phyloP scores from a whole-genome alignment of 2,329 filamentous ascomycete species.

The Colletotrichum orbiculare region DNA sequence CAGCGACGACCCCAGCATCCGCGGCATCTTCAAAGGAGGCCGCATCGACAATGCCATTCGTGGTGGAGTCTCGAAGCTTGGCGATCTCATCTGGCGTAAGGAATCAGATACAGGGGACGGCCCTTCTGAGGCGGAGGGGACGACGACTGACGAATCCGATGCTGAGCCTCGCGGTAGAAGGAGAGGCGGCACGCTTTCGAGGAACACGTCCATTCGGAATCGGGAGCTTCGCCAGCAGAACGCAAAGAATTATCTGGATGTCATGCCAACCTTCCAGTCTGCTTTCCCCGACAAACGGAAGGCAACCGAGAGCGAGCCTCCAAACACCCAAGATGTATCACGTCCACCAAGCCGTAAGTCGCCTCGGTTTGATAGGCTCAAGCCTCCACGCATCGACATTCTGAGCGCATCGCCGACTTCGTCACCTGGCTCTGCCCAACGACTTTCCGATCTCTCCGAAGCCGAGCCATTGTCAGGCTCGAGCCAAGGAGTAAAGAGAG shows the following conservation, averaged over 20 bases:
- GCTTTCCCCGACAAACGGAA: constrained; percentile 39
- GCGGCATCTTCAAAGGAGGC: constrained; percentile 81
- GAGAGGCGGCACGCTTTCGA: constrained; percentile 40
- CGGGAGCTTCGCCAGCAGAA: constrained; percentile 46
- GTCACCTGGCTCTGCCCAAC: constrained; percentile 44
- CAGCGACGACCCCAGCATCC: constrained; percentile 64
- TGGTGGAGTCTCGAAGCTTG: constrained; percentile 66
- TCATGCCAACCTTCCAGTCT: constrained; percentile 62
- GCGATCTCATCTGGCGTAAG: constrained; percentile 68
- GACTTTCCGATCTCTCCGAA: constrained; percentile 52
- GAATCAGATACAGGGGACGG: constrained; percentile 50
- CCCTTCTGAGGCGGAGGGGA: constrained; percentile 47
- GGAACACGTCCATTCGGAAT: constrained; percentile 34
- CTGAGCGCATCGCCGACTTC: constrained; percentile 53
- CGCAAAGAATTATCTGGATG: constrained; percentile 60
- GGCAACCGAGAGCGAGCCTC: constrained; percentile 15
- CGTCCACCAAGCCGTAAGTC: constrained; percentile 52
- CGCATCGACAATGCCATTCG: constrained; percentile 79
- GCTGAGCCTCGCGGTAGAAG: constrained; percentile 54
- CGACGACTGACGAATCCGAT: constrained; percentile 63
- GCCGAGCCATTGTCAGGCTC: constrained; percentile 48
- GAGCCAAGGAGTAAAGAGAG: constrained; percentile 44
- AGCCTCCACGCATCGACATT: constrained; percentile 61
- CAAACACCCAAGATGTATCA: constrained; percentile 4
- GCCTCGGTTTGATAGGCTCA: constrained; percentile 59